These are phyloP conservation scores for Auricularia sp. DNA, from an alignment of 768 basidiomycete species.

Conservation along the genomic window DNA sequence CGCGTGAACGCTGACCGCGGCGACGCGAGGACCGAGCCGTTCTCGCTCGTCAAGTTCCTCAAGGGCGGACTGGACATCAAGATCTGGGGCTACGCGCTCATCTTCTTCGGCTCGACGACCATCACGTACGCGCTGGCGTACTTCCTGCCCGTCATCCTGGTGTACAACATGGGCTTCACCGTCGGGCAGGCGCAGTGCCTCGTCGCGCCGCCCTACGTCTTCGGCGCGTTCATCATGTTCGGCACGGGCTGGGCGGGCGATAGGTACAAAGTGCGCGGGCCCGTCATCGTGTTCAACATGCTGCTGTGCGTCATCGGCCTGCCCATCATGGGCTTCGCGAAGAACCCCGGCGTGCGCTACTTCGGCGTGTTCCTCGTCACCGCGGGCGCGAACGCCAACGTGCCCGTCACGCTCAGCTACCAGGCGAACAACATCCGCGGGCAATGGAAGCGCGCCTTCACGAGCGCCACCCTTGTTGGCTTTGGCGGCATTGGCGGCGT, in stretches of 20 bases:
- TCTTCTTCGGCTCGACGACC: conserved; percentile 17
- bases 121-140: conserved; percentile 11
- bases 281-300: conserved; percentile 14
- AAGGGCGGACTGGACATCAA: conserved; percentile 14
- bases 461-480: conserved; percentile 12
- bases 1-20: conserved; percentile 19
- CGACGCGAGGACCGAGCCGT: conserved; percentile 16
- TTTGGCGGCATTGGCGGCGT: conserved; percentile 16
- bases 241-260: conserved; percentile 13
- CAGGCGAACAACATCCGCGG: conserved; percentile 15
- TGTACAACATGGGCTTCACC: conserved; percentile 12
- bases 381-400: conserved; percentile 7
- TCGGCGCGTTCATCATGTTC: conserved; percentile 15
- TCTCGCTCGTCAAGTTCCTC: conserved; percentile 13
- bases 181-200: conserved; percentile 13
- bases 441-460: conserved; percentile 17
- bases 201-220: conserved; percentile 19
- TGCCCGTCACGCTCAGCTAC: conserved; percentile 7
- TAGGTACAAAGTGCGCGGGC: conserved; percentile 13
- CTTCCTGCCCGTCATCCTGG: conserved; percentile 19
- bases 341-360: background rate
- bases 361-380: conserved; percentile 6
- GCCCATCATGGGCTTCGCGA: conserved; percentile 6
- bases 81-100: conserved; percentile 17
- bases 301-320: conserved; percentile 14